Base-by-base conservation (phyloP, 306 rosid genomes). In the Hippophae gyantsensis region DNA sequence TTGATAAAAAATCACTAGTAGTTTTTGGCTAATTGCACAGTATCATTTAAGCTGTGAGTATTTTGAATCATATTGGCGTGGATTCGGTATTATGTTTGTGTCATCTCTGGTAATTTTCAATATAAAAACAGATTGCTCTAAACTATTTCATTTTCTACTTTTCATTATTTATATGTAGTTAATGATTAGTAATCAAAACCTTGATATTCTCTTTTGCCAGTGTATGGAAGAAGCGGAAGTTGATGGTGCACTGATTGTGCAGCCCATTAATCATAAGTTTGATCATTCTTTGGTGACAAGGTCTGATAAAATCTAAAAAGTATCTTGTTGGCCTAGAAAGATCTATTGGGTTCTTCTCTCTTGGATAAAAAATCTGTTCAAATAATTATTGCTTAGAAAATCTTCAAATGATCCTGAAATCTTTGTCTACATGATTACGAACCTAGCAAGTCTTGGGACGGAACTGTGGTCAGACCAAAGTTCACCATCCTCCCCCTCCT, bases 221-320 rank as follows among this genome's bases (percentile, higher is more conserved):
- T 78, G 79, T 63, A 86, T 90, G 94, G 86, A 81, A 73, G 97
- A 84, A 71, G 97, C 95, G 13, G 85, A 79, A 49, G 95, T 86
- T 69, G 83, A 84, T 60, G 88, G 90, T 77, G 95, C 95, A 13
- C 78, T 90, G 8, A 84, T 86, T 69, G 95, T 90, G 63, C 97
- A 90, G 82, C 97, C 97, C 8, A 90, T 90, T 49, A 86, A 81
- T 82, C 86, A 90, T 65, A 86, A 77, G 66, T 90, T 86, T 54
- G 95, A 86, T 77, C 97, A 90, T 69, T 82, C 82, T 68, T 72
- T 84, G 27, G 85, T 90, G 75, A 86, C 97, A 69, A 84, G 97
- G 95, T 90, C 42, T 66, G 69, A 42, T 65, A 49, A 7, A 54
- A 6, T 3, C 5, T 3, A 47, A 13, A 40, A 56, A 57, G 67